Base-by-base conservation (phyloP, 768 basidiomycete species). In the Chlorophyllum brunneum region DNA sequence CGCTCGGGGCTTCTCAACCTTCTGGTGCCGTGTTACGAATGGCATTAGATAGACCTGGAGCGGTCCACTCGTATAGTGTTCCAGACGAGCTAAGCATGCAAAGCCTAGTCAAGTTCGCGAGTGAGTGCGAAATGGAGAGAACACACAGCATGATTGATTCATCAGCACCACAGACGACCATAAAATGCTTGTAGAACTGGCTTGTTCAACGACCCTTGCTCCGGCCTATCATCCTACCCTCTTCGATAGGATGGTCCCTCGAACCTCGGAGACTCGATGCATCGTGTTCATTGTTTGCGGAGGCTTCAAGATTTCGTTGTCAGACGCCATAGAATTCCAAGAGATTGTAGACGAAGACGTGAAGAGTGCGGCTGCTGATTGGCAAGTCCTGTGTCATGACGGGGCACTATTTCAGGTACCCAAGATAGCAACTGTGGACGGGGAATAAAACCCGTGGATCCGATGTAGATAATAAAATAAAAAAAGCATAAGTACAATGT, bases 201-300 rank as follows among this genome's bases (percentile, higher is more conserved):
- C 89, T 1, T 89, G 88, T 56, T 74, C 86, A 4, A 81, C 85
- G 6, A 81, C 88, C 2, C 71, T 92, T 6, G 73, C 78, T 1
- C 78, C 86, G 2, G 87, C 81, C 2, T 91, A 89, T 61, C 76
- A 76, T 27, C 72, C 66, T 1, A 64, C 68, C 4, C 66, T 90
- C 23, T 81, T 91, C 60, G 65, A 78, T 53, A 73, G 64, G 38
- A 55, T 85, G 18, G 68, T 83, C 2, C 72, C 75, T n/a, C 58
- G 58, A 29, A 66, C 58, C 37, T 30, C 53, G 22, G 51, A 61
- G 30, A 55, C 59, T 41, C 66, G 70, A 26, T 69, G 65, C 0
- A 71, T 83, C n/a, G 80, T 87, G 1, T 86, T 86, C 63, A 71
- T 88, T 41, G 80, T 85, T 5, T 86, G 86, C 55, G 81, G 84